Evolutionary conservation across 2,329 filamentous ascomycete genomes (phyloP).

Genomic region (Xylaria sp.): DNA sequence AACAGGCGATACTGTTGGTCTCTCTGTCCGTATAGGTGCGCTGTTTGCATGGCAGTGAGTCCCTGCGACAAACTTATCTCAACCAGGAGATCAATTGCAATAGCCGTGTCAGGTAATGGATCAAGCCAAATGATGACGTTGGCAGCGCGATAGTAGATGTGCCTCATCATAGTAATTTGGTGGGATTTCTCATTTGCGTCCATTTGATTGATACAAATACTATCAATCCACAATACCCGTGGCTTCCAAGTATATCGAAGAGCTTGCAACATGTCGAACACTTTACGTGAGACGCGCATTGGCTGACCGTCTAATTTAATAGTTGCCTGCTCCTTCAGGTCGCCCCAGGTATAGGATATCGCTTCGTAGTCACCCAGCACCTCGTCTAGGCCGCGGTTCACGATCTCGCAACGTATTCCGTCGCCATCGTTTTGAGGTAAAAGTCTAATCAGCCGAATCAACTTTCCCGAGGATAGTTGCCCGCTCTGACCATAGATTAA

Average conservation of each 20-base stretch:
- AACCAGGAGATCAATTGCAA: slow-evolving; percentile 9
- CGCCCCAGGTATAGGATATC: slow-evolving; percentile 32
- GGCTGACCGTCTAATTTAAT: slow-evolving; percentile 15
- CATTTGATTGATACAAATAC: slow-evolving; percentile 26
- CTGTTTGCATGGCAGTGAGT: slow-evolving; percentile 11
- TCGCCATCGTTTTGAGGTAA: neutral
- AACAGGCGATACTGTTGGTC: slow-evolving; percentile 14
- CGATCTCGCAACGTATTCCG: slow-evolving; percentile 9
- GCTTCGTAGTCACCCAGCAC: slow-evolving; percentile 18
- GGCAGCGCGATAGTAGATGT: slow-evolving; percentile 25
- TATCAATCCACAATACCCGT: slow-evolving; percentile 29
- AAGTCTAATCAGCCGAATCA: slow-evolving; percentile 12
- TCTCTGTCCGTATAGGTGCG: slow-evolving; percentile 10
- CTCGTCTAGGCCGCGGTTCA: slow-evolving; percentile 4
- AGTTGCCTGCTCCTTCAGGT: slow-evolving; percentile 5
- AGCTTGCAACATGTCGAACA: slow-evolving; percentile 13
- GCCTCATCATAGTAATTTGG: slow-evolving; percentile 20
- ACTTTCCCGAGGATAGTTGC: neutral
- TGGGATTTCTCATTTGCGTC: slow-evolving; percentile 23
- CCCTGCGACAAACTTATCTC: slow-evolving; percentile 8
- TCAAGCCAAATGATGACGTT: slow-evolving; percentile 27
- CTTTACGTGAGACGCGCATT: slow-evolving; percentile 21
- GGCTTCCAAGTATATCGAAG: slow-evolving; percentile 12
- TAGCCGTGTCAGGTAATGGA: slow-evolving; percentile 7
- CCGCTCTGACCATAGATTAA: slow-evolving; percentile 6